Conservation (phyloP, 2,329 filamentous ascomycete species). For the Cadophora gregata region DNA sequence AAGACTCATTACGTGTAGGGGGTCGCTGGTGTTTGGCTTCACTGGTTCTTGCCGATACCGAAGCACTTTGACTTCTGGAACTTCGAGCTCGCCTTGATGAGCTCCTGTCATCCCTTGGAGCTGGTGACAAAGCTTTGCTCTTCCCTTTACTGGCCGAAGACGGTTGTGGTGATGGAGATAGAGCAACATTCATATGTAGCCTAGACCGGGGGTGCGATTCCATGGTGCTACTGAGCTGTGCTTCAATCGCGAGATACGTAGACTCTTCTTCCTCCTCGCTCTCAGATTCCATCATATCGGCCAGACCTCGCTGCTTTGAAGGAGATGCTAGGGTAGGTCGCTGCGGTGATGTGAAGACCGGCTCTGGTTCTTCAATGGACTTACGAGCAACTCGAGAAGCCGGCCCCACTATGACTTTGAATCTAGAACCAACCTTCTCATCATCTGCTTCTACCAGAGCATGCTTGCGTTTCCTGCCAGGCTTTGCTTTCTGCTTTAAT, state of each 20-base stretch:
- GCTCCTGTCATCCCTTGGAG: background rate
- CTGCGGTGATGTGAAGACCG: conserved; percentile 24
- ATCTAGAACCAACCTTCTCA: background rate
- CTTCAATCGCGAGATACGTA: conserved; percentile 16
- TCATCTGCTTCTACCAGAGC: background rate
- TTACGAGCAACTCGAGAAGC: conserved; percentile 8
- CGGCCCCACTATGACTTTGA: background rate
- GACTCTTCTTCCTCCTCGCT: conserved; percentile 29
- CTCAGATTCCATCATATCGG: conserved; percentile 27
- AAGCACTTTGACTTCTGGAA: conserved; percentile 17
- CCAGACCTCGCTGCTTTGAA: conserved; percentile 28
- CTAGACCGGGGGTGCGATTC: background rate
- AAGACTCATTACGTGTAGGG: conserved; percentile 9
- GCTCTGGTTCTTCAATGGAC: conserved; percentile 10
- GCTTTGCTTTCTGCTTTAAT: conserved; percentile 19
- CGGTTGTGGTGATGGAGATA: conserved; percentile 6
- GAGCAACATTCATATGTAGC: background rate
- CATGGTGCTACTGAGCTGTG: conserved; percentile 7
- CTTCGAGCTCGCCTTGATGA: background rate
- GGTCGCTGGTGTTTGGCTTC: conserved; percentile 8
- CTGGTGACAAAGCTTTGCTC: background rate
- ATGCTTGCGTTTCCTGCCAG: conserved; percentile 19
- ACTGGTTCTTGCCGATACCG: background rate
- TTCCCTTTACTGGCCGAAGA: background rate
- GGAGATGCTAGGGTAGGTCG: conserved; percentile 37